Conservation (phyloP, 257 asterid genomes). For the Przewalskia tangutica region DNA sequence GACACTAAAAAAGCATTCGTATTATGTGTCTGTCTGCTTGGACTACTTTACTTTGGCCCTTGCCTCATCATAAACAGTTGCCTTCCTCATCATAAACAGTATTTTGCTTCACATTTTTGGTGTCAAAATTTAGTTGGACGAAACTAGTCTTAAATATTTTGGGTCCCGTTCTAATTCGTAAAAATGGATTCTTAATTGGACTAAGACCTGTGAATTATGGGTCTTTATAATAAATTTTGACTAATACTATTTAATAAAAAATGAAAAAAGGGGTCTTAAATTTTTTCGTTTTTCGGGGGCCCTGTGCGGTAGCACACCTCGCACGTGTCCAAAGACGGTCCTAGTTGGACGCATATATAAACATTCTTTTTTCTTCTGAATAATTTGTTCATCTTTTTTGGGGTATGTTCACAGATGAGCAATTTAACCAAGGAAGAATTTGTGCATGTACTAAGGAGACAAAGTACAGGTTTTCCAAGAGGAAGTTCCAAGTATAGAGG, state of each 20-base stretch:
- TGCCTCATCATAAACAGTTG: neutral
- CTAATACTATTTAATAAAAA: no score
- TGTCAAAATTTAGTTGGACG: neutral
- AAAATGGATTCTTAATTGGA: no score
- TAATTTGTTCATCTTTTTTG: neutral
- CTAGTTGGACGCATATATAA: neutral
- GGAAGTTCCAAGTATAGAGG: constrained; percentile 89
- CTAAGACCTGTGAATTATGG: no score
- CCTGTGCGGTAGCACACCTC: no score
- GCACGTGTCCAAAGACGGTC: no score
- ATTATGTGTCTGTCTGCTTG: neutral
- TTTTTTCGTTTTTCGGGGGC: no score
- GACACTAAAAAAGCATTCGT: neutral
- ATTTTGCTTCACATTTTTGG: neutral
- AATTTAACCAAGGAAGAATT: constrained; percentile 81
- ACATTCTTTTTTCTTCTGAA: neutral
- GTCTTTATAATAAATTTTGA: no score
- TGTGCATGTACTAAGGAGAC: constrained; percentile 79
- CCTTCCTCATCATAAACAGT: constrained; percentile 19
- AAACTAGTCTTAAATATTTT: no score
- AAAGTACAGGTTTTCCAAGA: constrained; percentile 76
- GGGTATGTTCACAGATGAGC: constrained; percentile 37
- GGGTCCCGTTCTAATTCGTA: no score
- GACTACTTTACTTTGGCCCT: neutral
- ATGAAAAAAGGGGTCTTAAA: no score